Conservation (phyloP, 306 rosid species). For the Hippophae gyantsensis region DNA sequence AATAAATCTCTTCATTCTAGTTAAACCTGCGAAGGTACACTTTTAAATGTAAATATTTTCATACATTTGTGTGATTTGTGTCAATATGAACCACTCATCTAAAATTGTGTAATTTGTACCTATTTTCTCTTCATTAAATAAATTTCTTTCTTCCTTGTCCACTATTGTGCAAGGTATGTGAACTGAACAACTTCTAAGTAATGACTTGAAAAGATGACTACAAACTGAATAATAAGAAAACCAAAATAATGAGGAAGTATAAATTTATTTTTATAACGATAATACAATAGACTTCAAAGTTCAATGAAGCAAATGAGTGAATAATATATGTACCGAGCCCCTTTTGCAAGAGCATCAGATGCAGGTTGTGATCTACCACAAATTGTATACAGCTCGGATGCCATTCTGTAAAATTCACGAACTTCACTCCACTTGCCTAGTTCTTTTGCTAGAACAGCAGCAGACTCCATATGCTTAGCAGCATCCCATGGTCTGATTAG, state of each 20-base stretch:
- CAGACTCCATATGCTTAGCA: constrained; percentile 96
- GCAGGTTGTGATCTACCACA: constrained; percentile 95
- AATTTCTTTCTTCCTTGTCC: too few relatives aligned
- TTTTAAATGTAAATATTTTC: too few relatives aligned
- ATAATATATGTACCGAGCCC: constrained; percentile 57
- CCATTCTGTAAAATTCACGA: constrained; percentile 72
- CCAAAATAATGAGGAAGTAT: background rate
- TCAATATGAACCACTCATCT: too few relatives aligned
- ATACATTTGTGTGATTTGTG: too few relatives aligned
- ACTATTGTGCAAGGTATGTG: too few relatives aligned
- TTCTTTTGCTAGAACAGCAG: constrained; percentile 83
- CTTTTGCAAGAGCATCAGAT: constrained; percentile 88
- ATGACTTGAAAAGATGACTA: too few relatives aligned
- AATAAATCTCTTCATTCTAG: too few relatives aligned
- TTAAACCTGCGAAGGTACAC: too few relatives aligned
- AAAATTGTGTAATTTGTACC: too few relatives aligned
- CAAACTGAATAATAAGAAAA: too few relatives aligned
- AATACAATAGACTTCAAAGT: background rate
- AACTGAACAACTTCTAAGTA: too few relatives aligned
- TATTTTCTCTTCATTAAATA: too few relatives aligned
- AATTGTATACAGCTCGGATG: constrained; percentile 65
- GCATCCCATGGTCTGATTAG: constrained; percentile 89
- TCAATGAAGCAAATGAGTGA: background rate
- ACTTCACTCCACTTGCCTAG: constrained; percentile 70
- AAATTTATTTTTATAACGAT: background rate